Evolutionary conservation across 2,329 filamentous ascomycete species (phyloP).

Genomic region (Gaeumannomyces tritici): DNA sequence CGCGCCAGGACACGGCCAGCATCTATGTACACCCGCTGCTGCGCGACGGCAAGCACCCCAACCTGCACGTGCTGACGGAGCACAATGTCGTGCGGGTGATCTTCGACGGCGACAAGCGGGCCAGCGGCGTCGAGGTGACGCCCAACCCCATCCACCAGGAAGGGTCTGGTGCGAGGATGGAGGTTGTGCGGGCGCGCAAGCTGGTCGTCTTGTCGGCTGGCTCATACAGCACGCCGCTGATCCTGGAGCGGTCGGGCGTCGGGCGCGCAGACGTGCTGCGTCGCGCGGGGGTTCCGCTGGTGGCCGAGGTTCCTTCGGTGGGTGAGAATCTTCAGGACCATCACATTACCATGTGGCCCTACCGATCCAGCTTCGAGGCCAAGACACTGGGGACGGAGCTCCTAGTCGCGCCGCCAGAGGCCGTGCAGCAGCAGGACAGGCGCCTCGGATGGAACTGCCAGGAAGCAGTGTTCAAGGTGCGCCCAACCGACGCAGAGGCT

Average conservation of each 20-base stretch:
- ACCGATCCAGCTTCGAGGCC: slow-evolving; percentile 30
- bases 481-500: slow-evolving; percentile 41
- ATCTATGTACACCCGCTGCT: slow-evolving; percentile 18
- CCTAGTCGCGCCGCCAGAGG: slow-evolving; percentile 13
- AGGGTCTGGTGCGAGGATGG: not conserved
- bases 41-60: not conserved
- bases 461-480: slow-evolving; percentile 42
- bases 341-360: slow-evolving; percentile 40
- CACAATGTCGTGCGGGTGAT: slow-evolving; percentile 32
- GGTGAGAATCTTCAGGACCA: slow-evolving; percentile 46
- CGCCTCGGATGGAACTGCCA: slow-evolving; percentile 45
- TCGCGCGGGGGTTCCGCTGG: slow-evolving; percentile 32
- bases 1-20: slow-evolving; percentile 22
- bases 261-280: slow-evolving; percentile 36
- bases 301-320: slow-evolving; percentile 41
- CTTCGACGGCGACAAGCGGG: slow-evolving; percentile 39
- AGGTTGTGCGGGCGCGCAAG: slow-evolving; percentile 24
- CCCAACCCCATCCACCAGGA: slow-evolving; percentile 15
- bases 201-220: slow-evolving; percentile 46
- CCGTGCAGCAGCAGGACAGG: slow-evolving; percentile 12
- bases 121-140: slow-evolving; percentile 46
- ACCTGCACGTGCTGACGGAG: slow-evolving; percentile 21
- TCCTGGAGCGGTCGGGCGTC: slow-evolving; percentile 55
- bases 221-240: slow-evolving; percentile 39
- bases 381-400: slow-evolving; percentile 29